Percentiles rank a stretch among this genome's conserved stretches.
These are phyloP conservation scores for Craspedostauros australis DNA, from an alignment of 108 stramenopile genomes.

Conservation along the genomic window DNA sequence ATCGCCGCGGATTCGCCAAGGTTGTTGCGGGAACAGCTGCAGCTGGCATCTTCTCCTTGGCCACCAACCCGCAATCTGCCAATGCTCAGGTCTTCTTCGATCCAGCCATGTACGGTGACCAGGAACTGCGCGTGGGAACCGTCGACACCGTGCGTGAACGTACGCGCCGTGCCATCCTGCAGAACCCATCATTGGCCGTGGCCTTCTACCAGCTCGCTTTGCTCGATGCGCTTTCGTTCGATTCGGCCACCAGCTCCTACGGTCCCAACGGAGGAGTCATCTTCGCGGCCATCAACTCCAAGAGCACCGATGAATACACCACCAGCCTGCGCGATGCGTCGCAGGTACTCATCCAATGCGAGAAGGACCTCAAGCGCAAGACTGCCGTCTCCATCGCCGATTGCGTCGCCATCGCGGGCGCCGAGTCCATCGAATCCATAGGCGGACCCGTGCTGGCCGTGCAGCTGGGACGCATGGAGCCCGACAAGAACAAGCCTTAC, in stretches of 20 bases:
- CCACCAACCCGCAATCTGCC: conserved; percentile 15
- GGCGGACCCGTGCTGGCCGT: conserved; percentile 73
- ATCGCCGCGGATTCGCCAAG: conserved; percentile 15
- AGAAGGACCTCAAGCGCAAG: conserved; percentile 61
- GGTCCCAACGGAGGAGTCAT: conserved; percentile 78
- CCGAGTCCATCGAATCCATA: conserved; percentile 69
- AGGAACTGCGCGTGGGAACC: conserved; percentile 77
- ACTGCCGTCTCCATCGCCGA: conserved; percentile 77
- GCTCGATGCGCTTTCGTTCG: conserved; percentile 65
- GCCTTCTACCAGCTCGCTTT: conserved; percentile 69
- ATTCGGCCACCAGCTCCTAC: conserved; percentile 43
- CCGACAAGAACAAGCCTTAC: conserved; percentile 22
- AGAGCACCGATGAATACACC: conserved; percentile 38
- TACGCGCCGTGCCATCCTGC: conserved; percentile 69
- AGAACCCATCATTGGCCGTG: conserved; percentile 64
- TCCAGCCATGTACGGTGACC: conserved; percentile 88
- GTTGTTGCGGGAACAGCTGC: conserved; percentile 1
- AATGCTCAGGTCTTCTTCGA: conserved; percentile 77
- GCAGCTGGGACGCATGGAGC: conserved; percentile 71
- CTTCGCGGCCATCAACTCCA: conserved; percentile 44
- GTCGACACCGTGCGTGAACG: conserved; percentile 69
- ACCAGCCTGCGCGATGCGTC: conserved; percentile 47
- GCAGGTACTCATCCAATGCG: conserved; percentile 47
- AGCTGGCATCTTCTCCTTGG: background rate
- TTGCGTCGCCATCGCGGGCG: conserved; percentile 73